Percentiles rank a stretch among this genome's conserved stretches.
These are phyloP conservation scores for Aquanectria penicillioides DNA, from an alignment of 2,329 filamentous ascomycete genomes.

Conservation along the genomic window DNA sequence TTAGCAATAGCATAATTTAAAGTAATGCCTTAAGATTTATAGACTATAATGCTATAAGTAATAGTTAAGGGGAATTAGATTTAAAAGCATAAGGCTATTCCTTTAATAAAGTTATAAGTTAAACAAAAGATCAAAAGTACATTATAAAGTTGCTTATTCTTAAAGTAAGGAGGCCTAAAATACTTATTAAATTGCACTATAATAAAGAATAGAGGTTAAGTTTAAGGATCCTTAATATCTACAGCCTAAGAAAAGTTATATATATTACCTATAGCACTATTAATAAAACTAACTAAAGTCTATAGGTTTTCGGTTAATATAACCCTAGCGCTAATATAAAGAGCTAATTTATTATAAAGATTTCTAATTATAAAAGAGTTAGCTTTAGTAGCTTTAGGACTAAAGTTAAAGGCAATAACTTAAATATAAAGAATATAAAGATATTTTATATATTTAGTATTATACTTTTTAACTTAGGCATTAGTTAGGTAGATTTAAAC, in stretches of 20 bases:
- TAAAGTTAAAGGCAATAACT: background rate
- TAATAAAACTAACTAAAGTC: background rate
- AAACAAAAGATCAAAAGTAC: background rate
- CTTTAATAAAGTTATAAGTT: background rate
- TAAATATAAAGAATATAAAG: background rate
- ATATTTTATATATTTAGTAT: background rate
- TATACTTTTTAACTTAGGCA: background rate
- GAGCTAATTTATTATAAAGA: background rate
- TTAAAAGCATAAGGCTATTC: background rate
- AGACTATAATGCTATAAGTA: background rate
- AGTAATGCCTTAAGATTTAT: background rate
- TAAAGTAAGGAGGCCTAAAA: background rate
- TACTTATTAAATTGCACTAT: background rate
- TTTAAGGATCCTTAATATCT: background rate
- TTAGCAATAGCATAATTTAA: background rate
- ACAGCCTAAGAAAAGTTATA: background rate
- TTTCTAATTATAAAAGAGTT: background rate
- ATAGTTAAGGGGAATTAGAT: background rate
- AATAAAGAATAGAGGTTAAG: background rate
- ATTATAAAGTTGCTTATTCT: background rate
- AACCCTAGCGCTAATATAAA: conserved; percentile 1
- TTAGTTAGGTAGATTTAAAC: background rate
- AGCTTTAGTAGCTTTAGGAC: background rate
- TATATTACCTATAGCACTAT: background rate
- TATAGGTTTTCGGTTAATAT: conserved; percentile 1